Conservation (phyloP, 192 early-diverging fungal genomes). For the Entomortierella lignicola region DNA sequence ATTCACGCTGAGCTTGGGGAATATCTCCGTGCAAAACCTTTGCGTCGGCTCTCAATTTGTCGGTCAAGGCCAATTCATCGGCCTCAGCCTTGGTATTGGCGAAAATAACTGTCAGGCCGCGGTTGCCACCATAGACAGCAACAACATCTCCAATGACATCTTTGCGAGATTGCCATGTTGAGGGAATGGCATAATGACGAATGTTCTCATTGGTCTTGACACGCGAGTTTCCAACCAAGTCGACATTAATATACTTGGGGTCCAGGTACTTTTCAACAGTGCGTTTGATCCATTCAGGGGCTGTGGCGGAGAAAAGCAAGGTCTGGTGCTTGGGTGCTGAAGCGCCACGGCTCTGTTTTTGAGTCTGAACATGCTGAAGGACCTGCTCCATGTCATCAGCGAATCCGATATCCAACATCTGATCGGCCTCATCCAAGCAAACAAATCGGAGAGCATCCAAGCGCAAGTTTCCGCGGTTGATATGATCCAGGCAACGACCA, state of each 20-base stretch:
- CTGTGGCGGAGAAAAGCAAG: conserved; percentile 87
- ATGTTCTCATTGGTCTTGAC: conserved; percentile 92
- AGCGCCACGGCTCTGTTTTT: conserved; percentile 67
- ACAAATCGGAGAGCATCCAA: conserved; percentile 71
- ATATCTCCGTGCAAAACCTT: conserved; percentile 91
- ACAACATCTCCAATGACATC: conserved; percentile 96
- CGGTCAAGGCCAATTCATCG: conserved; percentile 82
- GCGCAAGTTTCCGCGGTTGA: conserved; percentile 84
- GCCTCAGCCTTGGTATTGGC: conserved; percentile 94
- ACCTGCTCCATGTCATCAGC: conserved; percentile 86
- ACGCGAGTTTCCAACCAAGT: conserved; percentile 86
- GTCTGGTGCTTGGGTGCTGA: conserved; percentile 70
- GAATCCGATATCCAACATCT: conserved; percentile 88
- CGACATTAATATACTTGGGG: conserved; percentile 74
- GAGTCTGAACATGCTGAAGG: conserved; percentile 77
- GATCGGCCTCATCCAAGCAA: conserved; percentile 86
- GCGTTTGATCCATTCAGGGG: conserved; percentile 82
- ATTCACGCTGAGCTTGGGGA: conserved; percentile 80
- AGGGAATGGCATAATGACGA: conserved; percentile 85
- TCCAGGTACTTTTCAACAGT: conserved; percentile 72
- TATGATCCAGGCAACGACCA: conserved; percentile 83
- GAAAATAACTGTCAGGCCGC: conserved; percentile 91
- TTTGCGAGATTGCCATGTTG: conserved; percentile 88
- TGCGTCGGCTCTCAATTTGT: conserved; percentile 80
- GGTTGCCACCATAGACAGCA: conserved; percentile 83